Percentiles rank a stretch among this genome's conserved stretches.
Conservation (phyloP, 129 eudicot species). For the Saussurea involucrata region DNA sequence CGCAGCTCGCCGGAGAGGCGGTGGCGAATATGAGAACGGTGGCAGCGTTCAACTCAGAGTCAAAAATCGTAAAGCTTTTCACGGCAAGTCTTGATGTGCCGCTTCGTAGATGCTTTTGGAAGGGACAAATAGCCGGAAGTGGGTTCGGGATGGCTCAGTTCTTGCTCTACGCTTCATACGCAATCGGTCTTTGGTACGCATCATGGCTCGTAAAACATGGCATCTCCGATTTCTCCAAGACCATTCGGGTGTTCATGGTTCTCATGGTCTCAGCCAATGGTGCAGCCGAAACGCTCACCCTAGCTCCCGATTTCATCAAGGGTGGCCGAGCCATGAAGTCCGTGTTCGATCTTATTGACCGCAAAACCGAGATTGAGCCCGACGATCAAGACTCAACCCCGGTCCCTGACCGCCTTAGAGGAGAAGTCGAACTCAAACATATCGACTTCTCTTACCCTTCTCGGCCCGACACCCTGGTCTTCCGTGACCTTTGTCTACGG, state of each 20-base stretch:
- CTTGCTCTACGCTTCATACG: slow-evolving; percentile 84
- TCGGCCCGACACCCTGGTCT: slow-evolving; percentile 68
- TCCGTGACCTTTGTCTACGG: slow-evolving; percentile 66
- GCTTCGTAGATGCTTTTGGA: slow-evolving; percentile 83
- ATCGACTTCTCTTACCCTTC: slow-evolving; percentile 88
- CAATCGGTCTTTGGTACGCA: slow-evolving; percentile 95
- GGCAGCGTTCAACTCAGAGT: slow-evolving; percentile 93
- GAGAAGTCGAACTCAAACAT: slow-evolving; percentile 90
- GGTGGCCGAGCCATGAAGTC: slow-evolving; percentile 98
- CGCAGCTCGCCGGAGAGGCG: slow-evolving; percentile 96
- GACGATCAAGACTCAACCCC: slow-evolving; percentile 65
- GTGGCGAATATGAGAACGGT: slow-evolving; percentile 89
- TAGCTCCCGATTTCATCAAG: slow-evolving; percentile 94
- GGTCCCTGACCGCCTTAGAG: slow-evolving; percentile 73
- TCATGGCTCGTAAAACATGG: slow-evolving; percentile 98
- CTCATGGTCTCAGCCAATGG: slow-evolving; percentile 99
- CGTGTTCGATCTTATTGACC: slow-evolving; percentile 78
- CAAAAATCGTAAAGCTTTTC: slow-evolving; percentile 70
- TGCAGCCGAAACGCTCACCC: slow-evolving; percentile 92
- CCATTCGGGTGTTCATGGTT: slow-evolving; percentile 96
- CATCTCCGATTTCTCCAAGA: slow-evolving; percentile 90
- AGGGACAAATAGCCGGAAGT: slow-evolving; percentile 94
- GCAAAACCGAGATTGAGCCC: slow-evolving; percentile 85
- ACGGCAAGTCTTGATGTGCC: slow-evolving; percentile 63
- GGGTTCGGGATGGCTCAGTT: slow-evolving; percentile 97